Evolutionary conservation across 1,284 basidiomycete species (phyloP).

Genomic region (Irpex rosettiformis): DNA sequence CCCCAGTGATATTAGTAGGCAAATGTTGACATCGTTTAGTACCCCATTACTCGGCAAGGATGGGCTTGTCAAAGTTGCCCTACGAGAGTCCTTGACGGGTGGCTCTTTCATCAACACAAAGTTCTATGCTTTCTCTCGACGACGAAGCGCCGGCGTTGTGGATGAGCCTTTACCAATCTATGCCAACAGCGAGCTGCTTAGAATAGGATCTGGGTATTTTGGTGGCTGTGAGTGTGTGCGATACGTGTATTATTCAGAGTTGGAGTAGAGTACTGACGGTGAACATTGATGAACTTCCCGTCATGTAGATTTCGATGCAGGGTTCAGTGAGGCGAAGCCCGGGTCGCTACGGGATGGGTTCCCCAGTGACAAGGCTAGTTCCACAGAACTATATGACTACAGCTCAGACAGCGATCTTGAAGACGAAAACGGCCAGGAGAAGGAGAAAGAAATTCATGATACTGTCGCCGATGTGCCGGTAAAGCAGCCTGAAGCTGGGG

Average conservation of each 20-base stretch:
- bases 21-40: too few relatives aligned
- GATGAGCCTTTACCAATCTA: constrained; percentile 5
- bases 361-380: not conserved
- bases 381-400: constrained; percentile 11
- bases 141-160: not conserved
- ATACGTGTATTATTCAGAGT: not conserved
- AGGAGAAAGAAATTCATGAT: not conserved
- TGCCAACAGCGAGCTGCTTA: constrained; percentile 1
- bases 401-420: constrained; percentile 14
- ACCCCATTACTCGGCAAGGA: not conserved
- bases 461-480: not conserved
- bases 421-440: not conserved
- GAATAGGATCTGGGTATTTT: constrained; percentile 1
- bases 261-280: too few relatives aligned
- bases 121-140: constrained; percentile 17
- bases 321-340: not conserved
- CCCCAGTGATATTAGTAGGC: too few relatives aligned
- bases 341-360: not conserved
- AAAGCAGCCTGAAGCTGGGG: not conserved
- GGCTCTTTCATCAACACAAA: constrained; percentile 16
- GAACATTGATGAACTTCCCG: not conserved
- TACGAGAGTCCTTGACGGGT: not conserved
- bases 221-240: not conserved
- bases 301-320: not conserved
- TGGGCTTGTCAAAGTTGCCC: constrained; percentile 4